Percentiles rank a stretch among this genome's conserved stretches.
Evolutionary conservation across 2,329 filamentous ascomycete genomes (phyloP).

Genomic region (Ophiostoma sp.): DNA sequence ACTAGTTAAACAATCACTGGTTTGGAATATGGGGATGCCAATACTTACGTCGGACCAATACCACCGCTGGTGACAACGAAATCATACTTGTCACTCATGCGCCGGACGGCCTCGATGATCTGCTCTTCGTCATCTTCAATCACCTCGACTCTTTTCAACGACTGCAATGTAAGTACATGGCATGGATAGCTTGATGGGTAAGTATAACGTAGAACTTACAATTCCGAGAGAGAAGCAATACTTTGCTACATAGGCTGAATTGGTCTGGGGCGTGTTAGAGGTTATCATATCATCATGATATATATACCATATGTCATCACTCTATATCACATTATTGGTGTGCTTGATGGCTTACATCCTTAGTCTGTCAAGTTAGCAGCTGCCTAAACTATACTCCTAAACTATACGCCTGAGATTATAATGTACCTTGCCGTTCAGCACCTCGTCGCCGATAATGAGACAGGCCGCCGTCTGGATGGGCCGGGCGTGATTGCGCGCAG

Average conservation of each 20-base stretch:
- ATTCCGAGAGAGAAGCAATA: slow-evolving; percentile 60
- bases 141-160: slow-evolving; percentile 78
- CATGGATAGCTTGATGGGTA: not conserved
- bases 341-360: slow-evolving; percentile 24
- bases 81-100: slow-evolving; percentile 87
- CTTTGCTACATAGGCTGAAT: slow-evolving; percentile 59
- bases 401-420: not conserved
- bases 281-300: not conserved
- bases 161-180: not conserved
- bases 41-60: slow-evolving; percentile 82
- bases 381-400: not conserved
- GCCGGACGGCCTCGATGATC: slow-evolving; percentile 77
- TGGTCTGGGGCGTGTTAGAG: slow-evolving; percentile 44
- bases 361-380: slow-evolving; percentile 20
- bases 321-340: not conserved
- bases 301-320: no score
- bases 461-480: slow-evolving; percentile 86
- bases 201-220: slow-evolving; percentile 37
- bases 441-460: slow-evolving; percentile 95
- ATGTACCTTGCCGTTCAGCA: slow-evolving; percentile 83
- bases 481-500: slow-evolving; percentile 27
- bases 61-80: slow-evolving; percentile 92
- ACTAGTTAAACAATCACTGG: not conserved
- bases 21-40: not conserved
- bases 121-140: slow-evolving; percentile 88